Percentiles rank a stretch among this genome's conserved stretches.
Evolutionary conservation across 1,139 yeast species (phyloP).

Genomic region (Lodderomyces theae): DNA sequence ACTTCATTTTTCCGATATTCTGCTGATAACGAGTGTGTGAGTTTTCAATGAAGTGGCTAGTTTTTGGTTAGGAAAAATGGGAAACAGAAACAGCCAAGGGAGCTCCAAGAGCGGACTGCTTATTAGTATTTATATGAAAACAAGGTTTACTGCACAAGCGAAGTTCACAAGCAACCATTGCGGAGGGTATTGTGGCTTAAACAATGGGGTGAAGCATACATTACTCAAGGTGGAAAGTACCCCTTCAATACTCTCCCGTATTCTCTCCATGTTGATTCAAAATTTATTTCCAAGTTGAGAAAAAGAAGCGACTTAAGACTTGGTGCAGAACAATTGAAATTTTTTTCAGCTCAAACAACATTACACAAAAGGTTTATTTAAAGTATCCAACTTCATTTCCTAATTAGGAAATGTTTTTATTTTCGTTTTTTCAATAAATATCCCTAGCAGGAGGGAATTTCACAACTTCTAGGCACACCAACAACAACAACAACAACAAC

Average conservation of each 20-base stretch:
- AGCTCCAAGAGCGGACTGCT: too few species aligned
- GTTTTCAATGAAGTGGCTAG: not conserved
- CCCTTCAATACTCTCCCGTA: not conserved
- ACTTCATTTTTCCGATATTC: constrained; percentile 9
- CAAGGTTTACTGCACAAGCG: not conserved
- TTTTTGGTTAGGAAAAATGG: not conserved
- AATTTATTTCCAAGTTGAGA: constrained; percentile 3
- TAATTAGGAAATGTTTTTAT: constrained; percentile 1
- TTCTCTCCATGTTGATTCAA: not conserved
- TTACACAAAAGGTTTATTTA: not conserved
- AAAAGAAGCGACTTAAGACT: not conserved
- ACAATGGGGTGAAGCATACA: not conserved
- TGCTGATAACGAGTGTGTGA: constrained; percentile 7
- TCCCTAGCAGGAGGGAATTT: not conserved
- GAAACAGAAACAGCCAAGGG: too few species aligned
- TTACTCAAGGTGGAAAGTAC: not conserved
- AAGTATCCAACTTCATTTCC: not conserved
- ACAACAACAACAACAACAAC: too few species aligned
- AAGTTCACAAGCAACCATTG: not conserved
- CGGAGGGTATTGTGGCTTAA: not conserved
- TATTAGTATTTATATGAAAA: constrained; percentile 1
- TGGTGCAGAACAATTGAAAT: not conserved
- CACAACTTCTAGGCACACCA: not conserved
- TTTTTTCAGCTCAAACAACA: not conserved
- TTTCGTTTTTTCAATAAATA: not conserved